A percentile compares a stretch with the other conserved stretches of the same genome.
phyloP scores from a whole-genome alignment of 192 early-diverging fungal species.

The Rhizophagus sp. region DNA sequence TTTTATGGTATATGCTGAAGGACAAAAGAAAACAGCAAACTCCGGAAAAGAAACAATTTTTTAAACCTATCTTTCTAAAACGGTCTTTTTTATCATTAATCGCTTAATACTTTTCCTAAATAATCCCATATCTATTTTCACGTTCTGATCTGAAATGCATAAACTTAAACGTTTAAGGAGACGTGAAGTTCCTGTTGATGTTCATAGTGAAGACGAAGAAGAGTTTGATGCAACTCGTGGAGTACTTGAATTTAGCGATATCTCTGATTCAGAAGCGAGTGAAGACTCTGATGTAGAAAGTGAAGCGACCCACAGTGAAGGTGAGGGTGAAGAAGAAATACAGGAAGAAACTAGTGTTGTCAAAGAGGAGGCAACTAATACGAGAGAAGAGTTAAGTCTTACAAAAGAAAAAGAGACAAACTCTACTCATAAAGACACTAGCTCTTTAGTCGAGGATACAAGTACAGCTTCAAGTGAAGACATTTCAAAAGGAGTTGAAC shows the following conservation, averaged over 20 bases:
- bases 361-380: not conserved
- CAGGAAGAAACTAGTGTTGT: not conserved
- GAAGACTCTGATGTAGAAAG: constrained; percentile 22
- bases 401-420: not conserved
- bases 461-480: not conserved
- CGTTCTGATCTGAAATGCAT: not conserved
- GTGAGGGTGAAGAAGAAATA: constrained; percentile 28
- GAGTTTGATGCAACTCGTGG: constrained; percentile 5
- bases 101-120: no score
- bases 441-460: not conserved
- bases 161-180: not conserved
- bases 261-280: constrained; percentile 22
- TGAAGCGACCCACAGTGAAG: constrained; percentile 22
- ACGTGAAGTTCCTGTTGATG: constrained; percentile 12
- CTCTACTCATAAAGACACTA: not conserved
- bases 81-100: no score
- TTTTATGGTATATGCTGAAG: no score
- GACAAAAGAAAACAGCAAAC: no score
- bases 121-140: no score
- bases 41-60: no score
- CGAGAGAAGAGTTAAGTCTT: not conserved
- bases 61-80: no score
- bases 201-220: constrained; percentile 31
- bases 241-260: constrained; percentile 18
- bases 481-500: not conserved